Evolutionary conservation across 352 stramenopile genomes (phyloP).

Genomic region (Phytophthora ramorum): DNA sequence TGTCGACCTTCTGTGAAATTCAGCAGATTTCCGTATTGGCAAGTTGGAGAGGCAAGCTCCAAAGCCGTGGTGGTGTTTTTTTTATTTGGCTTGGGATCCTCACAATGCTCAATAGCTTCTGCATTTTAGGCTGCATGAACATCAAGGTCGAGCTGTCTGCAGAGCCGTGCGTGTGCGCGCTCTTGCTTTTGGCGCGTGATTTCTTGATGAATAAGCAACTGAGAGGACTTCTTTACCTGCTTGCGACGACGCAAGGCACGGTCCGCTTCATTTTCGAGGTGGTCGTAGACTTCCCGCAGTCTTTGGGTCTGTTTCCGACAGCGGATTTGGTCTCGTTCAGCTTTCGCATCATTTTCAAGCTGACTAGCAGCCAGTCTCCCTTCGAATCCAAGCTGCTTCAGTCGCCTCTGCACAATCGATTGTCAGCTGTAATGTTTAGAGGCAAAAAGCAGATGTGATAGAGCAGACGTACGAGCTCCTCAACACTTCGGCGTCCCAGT

Average conservation of each 20-base stretch:
- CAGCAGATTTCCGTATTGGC: no score
- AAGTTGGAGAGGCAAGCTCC: no score
- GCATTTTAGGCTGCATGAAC: constrained; percentile 18
- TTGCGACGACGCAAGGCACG: constrained; percentile 61
- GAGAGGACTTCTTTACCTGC: constrained; percentile 57
- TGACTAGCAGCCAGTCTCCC: constrained; percentile 38
- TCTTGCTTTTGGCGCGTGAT: constrained; percentile 57
- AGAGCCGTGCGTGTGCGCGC: constrained; percentile 29
- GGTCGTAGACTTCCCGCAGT: constrained; percentile 58
- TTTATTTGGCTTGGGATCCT: no score
- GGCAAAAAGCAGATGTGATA: not conserved
- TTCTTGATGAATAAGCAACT: constrained; percentile 68
- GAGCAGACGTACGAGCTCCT: constrained; percentile 54
- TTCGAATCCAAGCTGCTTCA: constrained; percentile 60
- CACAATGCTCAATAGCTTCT: no score
- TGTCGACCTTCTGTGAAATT: no score
- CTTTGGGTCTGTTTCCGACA: constrained; percentile 50
- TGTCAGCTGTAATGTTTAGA: not conserved
- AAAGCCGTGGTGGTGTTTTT: no score
- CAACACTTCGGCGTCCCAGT: constrained; percentile 49
- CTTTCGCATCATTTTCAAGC: constrained; percentile 40
- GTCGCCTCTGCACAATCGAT: constrained; percentile 23
- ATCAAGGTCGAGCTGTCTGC: constrained; percentile 18
- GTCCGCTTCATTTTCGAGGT: constrained; percentile 62
- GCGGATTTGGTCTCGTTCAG: constrained; percentile 34